Base-by-base conservation (phyloP, 2,329 filamentous ascomycete species). In the Coniochaeta hoffmannii region DNA sequence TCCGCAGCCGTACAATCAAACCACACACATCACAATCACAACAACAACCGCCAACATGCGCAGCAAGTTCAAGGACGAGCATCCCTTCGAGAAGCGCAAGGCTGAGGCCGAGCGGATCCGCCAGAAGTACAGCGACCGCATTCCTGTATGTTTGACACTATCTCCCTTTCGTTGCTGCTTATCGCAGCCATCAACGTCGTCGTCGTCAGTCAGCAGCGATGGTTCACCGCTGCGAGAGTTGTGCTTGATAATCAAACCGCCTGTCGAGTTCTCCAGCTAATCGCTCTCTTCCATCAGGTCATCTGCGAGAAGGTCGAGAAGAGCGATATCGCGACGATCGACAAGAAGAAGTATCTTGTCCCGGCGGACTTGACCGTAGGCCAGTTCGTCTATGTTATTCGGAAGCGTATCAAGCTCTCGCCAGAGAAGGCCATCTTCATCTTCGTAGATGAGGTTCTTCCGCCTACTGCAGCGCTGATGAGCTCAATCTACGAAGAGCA, bases 31-130 rank as follows among this genome's bases (percentile, higher is more conserved):
- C 61, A 56, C 31, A 53, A 7, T n/a, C 22, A 53, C 55, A 58
- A 57, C 53, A 60, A 66, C 65, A 64, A 71, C 72, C 71, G 69
- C 70, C 81, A 90, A 70, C 64, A 97, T 97, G 91, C 89, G 92
- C 72, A 96, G 90, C 82, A 97, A 97, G 86, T 99, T 99, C 78
- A 99, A 99, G 91, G 94, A 99, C 87, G 94, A 97, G 85, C 94
- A 97, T 76, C 91, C 90, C 67, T 97, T 97, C 74, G 94, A 97
- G 88, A 99, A 99, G 90, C 91, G 94, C 80, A 97, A 97, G 90
- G 94, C 94, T 63, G 94, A 99, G 80, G 94, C 94, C 72, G 94
- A 99, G 82, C 92, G 94, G 75, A 97, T 97, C 74, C 91, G 94
- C 65, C 92, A 97, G 81, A 99, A 99, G 78, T 99, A 99, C 74